Conservation (phyloP, 345 rosid genomes). For the Salix viminalis region DNA sequence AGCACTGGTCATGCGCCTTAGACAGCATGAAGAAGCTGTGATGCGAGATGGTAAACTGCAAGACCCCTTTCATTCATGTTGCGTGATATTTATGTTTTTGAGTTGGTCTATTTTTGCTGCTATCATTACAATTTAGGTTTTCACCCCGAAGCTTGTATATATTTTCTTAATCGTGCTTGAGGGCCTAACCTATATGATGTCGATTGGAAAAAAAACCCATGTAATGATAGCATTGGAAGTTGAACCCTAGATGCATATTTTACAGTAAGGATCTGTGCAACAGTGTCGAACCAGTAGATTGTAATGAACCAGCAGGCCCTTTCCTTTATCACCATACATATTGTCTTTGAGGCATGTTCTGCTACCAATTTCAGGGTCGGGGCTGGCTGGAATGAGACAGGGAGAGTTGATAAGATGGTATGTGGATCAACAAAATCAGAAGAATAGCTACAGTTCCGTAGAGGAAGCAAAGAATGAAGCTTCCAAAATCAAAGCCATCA, state of each 20-base stretch:
- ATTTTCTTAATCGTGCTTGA: not conserved
- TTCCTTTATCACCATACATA: too few relatives aligned
- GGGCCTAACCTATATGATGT: not conserved
- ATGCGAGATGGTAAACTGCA: conserved; percentile 54
- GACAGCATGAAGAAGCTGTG: conserved; percentile 84
- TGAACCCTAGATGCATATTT: not conserved
- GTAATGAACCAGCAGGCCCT: not conserved
- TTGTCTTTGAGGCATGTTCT: conserved; percentile 1
- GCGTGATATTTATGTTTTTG: too few relatives aligned
- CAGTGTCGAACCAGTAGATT: not conserved
- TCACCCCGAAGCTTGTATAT: not conserved
- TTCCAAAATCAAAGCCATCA: conserved; percentile 60
- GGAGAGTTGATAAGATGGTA: conserved; percentile 83
- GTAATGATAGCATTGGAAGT: not conserved
- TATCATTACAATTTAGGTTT: not conserved
- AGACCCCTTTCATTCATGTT: not conserved
- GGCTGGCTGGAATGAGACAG: conserved; percentile 81
- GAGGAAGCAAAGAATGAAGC: conserved; percentile 70
- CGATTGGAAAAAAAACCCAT: not conserved
- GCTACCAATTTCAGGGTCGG: conserved; percentile 43
- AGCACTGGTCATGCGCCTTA: conserved; percentile 74
- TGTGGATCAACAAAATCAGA: conserved; percentile 81
- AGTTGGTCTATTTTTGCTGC: not conserved
- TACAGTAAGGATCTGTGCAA: not conserved
- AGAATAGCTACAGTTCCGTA: conserved; percentile 60